Evolutionary conservation across 495 filamentous ascomycete genomes (phyloP).

Genomic region (Talaromyces trachyspermus): DNA sequence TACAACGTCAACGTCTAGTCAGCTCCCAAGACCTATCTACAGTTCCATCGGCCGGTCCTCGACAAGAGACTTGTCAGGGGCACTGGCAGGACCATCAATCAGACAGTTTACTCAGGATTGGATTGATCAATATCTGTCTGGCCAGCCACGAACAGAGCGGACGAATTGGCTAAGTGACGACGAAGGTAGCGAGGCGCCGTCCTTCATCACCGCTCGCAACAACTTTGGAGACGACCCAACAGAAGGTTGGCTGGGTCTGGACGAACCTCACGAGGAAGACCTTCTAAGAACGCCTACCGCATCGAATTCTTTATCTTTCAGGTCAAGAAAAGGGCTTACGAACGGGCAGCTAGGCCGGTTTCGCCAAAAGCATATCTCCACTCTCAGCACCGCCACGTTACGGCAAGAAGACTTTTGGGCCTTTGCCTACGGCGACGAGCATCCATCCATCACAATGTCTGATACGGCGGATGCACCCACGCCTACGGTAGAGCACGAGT

Average conservation of each 20-base stretch:
- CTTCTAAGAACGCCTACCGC: slow-evolving; percentile 38
- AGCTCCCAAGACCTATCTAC: slow-evolving; percentile 9
- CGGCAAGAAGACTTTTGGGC: slow-evolving; percentile 51
- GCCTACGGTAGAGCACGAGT: slow-evolving; percentile 14
- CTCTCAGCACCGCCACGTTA: slow-evolving; percentile 56
- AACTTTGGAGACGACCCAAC: slow-evolving; percentile 36
- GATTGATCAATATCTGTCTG: slow-evolving; percentile 66
- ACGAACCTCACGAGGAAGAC: slow-evolving; percentile 32
- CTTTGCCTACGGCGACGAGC: slow-evolving; percentile 39
- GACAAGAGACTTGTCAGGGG: slow-evolving; percentile 16
- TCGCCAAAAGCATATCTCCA: slow-evolving; percentile 38
- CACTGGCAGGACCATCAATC: slow-evolving; percentile 37
- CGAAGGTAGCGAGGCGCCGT: slow-evolving; percentile 46
- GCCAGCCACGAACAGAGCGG: slow-evolving; percentile 52
- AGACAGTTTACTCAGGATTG: slow-evolving; percentile 67
- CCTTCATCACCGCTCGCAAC: slow-evolving; percentile 37
- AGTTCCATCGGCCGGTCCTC: slow-evolving; percentile 19
- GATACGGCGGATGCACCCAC: slow-evolving; percentile 22
- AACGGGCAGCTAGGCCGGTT: slow-evolving; percentile 19
- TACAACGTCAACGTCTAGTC: slow-evolving; percentile 6
- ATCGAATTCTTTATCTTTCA: slow-evolving; percentile 15
- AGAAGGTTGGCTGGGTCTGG: slow-evolving; percentile 39
- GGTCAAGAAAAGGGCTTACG: slow-evolving; percentile 8
- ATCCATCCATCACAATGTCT: slow-evolving; percentile 27
- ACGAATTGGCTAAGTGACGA: slow-evolving; percentile 73